Percentiles rank a stretch among this genome's conserved stretches.
These are phyloP conservation scores for Cyberlindnera mycetangii DNA, from an alignment of 805 yeast genomes.

Conservation along the genomic window DNA sequence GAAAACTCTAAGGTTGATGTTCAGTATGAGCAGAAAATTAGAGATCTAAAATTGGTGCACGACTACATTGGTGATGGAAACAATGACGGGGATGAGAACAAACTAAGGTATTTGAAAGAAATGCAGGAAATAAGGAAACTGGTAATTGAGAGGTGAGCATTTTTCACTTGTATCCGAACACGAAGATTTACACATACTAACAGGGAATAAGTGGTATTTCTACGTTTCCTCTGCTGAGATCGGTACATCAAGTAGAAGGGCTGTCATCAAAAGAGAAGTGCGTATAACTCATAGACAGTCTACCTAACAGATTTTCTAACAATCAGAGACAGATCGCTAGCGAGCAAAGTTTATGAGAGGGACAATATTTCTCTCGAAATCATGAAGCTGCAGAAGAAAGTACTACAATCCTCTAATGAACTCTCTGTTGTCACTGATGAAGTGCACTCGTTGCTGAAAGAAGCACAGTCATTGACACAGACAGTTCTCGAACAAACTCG, in stretches of 20 bases:
- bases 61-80: slow-evolving; percentile 10
- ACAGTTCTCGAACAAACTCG: neutral
- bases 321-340: slow-evolving; percentile 11
- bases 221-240: slow-evolving; percentile 21
- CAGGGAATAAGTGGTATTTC: slow-evolving; percentile 8
- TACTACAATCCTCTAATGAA: neutral
- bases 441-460: neutral
- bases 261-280: slow-evolving; percentile 17
- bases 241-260: slow-evolving; percentile 28
- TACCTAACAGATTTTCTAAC: neutral
- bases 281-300: slow-evolving; percentile 6
- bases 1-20: slow-evolving; percentile 4
- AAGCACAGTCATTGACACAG: slow-evolving; percentile 2
- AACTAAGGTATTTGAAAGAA: slow-evolving; percentile 9
- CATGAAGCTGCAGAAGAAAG: slow-evolving; percentile 5
- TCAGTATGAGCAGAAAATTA: neutral
- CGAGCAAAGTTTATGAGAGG: slow-evolving; percentile 11
- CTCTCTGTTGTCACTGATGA: neutral
- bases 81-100: slow-evolving; percentile 6
- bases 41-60: slow-evolving; percentile 4
- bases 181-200: neutral
- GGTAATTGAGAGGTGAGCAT: slow-evolving; percentile 17
- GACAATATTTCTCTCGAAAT: slow-evolving; percentile 16
- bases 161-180: neutral
- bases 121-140: slow-evolving; percentile 16